phyloP scores from a whole-genome alignment of 108 stramenopile genomes.

The Nitzschia sp. region DNA sequence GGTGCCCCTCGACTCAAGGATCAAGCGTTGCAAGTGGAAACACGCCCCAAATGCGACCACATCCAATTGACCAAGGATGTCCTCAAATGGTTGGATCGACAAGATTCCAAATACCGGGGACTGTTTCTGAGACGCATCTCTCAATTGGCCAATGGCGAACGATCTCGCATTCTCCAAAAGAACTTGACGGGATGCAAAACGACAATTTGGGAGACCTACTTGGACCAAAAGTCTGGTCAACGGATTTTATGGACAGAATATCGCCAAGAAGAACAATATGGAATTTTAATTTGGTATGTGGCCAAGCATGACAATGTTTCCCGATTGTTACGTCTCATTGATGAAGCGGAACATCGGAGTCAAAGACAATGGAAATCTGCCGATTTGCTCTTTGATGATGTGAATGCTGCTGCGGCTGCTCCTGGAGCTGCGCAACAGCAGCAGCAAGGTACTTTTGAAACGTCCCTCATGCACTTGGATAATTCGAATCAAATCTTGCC shows the following conservation, averaged over 20 bases:
- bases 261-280: constrained; percentile 24
- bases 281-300: constrained; percentile 28
- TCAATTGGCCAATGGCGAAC: constrained; percentile 45
- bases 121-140: constrained; percentile 46
- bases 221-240: constrained; percentile 51
- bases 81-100: constrained; percentile 44
- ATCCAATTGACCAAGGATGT: constrained; percentile 40
- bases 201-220: constrained; percentile 53
- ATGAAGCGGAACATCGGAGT: constrained; percentile 47
- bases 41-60: neutral
- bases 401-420: no score
- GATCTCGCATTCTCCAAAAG: constrained; percentile 43
- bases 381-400: neutral
- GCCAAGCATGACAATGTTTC: constrained; percentile 52
- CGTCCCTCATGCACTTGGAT: neutral
- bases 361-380: constrained; percentile 23
- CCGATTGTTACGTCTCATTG: constrained; percentile 49
- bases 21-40: neutral
- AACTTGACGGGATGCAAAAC: constrained; percentile 40
- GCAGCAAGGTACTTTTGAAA: neutral
- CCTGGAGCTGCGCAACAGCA: neutral
- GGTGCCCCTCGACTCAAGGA: no score
- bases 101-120: constrained; percentile 41
- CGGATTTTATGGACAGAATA: constrained; percentile 44
- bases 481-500: constrained; percentile 23